A percentile compares a stretch with the other conserved stretches of the same genome.
Evolutionary conservation across 2,329 filamentous ascomycete genomes (phyloP).

Genomic region (Hymenoscyphus fraxineus): DNA sequence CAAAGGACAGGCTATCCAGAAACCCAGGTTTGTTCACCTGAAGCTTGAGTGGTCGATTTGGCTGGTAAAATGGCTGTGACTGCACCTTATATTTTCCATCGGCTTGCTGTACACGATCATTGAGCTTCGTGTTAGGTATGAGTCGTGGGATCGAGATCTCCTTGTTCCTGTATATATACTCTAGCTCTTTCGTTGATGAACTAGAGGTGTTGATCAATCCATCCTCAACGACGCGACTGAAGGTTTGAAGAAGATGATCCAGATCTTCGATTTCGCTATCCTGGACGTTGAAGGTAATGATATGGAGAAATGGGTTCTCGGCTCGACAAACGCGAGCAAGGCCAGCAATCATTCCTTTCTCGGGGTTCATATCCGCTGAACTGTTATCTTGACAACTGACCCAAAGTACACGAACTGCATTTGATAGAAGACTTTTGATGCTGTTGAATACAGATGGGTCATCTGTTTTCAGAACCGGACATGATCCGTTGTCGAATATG

Average conservation of each 20-base stretch:
- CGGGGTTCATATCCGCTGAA: slow-evolving; percentile 14
- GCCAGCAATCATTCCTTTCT: slow-evolving; percentile 11
- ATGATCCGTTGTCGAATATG: not conserved
- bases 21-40: slow-evolving; percentile 15
- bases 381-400: not conserved
- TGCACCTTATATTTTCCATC: slow-evolving; percentile 14
- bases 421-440: not conserved
- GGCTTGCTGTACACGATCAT: slow-evolving; percentile 21
- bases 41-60: slow-evolving; percentile 8
- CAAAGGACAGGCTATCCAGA: slow-evolving; percentile 16
- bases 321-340: slow-evolving; percentile 11
- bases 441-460: not conserved
- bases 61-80: slow-evolving; percentile 6
- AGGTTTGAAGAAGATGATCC: not conserved
- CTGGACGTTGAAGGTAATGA: not conserved
- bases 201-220: not conserved
- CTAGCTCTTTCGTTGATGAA: slow-evolving; percentile 3
- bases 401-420: slow-evolving; percentile 6
- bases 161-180: slow-evolving; percentile 9
- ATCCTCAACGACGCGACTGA: not conserved
- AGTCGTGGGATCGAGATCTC: slow-evolving; percentile 11
- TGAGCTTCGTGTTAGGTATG: slow-evolving; percentile 9
- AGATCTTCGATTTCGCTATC: slow-evolving; percentile 1
- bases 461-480: slow-evolving; percentile 1
- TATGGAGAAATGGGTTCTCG: slow-evolving; percentile 5